Evolutionary conservation across 1,284 basidiomycete genomes (phyloP).

Genomic region (Moniliophthora roreri): DNA sequence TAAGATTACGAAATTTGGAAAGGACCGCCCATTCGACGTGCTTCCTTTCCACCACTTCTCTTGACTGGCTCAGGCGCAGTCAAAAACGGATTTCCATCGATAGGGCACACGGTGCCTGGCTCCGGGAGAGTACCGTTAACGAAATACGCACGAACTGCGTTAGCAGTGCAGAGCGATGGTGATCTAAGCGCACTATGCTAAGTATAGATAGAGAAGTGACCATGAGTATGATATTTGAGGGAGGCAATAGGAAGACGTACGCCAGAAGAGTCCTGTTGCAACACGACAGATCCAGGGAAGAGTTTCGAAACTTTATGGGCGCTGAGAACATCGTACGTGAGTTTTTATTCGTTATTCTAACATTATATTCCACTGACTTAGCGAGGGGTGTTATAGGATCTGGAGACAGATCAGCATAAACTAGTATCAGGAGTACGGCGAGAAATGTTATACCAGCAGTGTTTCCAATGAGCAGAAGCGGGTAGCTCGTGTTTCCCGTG

Average conservation of each 20-base stretch:
- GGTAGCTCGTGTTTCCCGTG: slow-evolving; percentile 20
- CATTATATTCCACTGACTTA: slow-evolving; percentile 21
- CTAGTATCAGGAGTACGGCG: not conserved
- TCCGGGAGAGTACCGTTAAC: slow-evolving; percentile 39
- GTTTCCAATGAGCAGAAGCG: slow-evolving; percentile 20
- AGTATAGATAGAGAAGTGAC: not conserved
- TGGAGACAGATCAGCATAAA: slow-evolving; percentile 14
- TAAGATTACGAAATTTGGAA: too few relatives aligned
- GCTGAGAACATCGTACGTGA: slow-evolving; percentile 21
- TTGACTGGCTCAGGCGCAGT: too few relatives aligned
- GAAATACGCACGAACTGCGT: slow-evolving; percentile 40
- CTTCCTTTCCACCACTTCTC: too few relatives aligned
- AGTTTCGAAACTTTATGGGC: slow-evolving; percentile 38
- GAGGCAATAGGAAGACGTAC: slow-evolving; percentile 25
- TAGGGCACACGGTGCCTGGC: slow-evolving; percentile 39
- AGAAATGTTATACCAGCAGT: slow-evolving; percentile 15
- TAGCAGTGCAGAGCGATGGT: slow-evolving; percentile 43
- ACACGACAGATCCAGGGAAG: slow-evolving; percentile 34
- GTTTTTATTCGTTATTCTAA: not conserved
- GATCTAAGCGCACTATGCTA: slow-evolving; percentile 42
- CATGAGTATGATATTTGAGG: not conserved
- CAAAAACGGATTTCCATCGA: slow-evolving; percentile 15
- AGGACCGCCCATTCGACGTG: too few relatives aligned
- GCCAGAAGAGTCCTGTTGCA: slow-evolving; percentile 42
- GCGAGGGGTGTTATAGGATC: slow-evolving; percentile 40